These are phyloP conservation scores for Ottelia alismoides DNA, from an alignment of 106 monocot genomes.

Conservation along the genomic window DNA sequence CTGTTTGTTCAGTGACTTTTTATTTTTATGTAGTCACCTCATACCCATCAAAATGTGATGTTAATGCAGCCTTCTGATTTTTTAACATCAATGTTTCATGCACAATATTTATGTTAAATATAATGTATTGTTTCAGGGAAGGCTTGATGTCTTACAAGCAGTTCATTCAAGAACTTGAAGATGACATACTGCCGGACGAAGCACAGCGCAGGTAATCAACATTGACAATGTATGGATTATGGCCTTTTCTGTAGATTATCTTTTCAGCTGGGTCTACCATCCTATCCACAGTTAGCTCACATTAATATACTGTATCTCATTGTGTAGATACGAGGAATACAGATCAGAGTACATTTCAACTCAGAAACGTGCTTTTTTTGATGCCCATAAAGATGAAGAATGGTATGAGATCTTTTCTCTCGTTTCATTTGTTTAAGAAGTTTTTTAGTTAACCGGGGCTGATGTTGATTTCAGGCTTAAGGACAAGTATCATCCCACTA, in stretches of 20 bases:
- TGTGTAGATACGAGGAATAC: conserved; percentile 79
- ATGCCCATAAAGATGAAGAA: conserved; percentile 91
- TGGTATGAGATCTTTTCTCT: conserved; percentile 33
- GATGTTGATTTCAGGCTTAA: conserved; percentile 60
- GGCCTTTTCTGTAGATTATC: too few species aligned
- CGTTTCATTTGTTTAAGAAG: conserved; percentile 1
- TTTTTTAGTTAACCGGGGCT: too few species aligned
- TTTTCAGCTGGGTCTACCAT: too few species aligned
- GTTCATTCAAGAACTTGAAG: conserved; percentile 99
- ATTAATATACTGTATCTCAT: neutral
- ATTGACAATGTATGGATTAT: too few species aligned
- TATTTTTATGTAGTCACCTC: too few species aligned
- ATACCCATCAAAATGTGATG: too few species aligned
- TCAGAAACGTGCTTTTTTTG: conserved; percentile 88
- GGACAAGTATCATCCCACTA: conserved; percentile 96
- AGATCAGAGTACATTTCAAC: conserved; percentile 89
- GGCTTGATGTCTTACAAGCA: conserved; percentile 99
- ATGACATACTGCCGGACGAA: conserved; percentile 91
- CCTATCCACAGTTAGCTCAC: too few species aligned
- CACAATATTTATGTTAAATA: neutral
- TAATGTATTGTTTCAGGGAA: conserved; percentile 47
- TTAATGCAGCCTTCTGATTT: too few species aligned
- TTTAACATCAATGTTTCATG: too few species aligned
- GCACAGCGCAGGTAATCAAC: conserved; percentile 89
- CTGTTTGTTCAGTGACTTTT: too few species aligned